Percentiles rank a stretch among this genome's conserved stretches.
Conservation (phyloP, 768 basidiomycete species). For the Agrocybe pediades region DNA sequence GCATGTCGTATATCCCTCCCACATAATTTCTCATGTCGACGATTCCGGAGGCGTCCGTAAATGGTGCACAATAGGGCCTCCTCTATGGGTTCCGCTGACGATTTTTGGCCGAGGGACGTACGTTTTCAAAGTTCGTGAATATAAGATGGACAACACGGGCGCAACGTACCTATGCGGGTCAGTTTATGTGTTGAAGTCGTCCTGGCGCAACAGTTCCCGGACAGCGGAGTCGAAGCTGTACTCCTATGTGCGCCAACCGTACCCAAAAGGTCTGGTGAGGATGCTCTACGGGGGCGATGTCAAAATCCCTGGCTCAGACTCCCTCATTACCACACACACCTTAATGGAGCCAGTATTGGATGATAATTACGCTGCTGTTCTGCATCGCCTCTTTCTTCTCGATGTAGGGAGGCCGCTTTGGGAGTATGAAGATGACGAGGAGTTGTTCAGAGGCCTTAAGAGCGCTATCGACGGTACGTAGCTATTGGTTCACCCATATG, state of each 20-base stretch:
- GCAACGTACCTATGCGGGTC: neutral
- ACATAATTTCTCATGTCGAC: neutral
- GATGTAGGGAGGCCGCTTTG: conserved; percentile 2
- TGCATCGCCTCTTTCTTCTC: neutral
- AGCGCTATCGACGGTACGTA: no score
- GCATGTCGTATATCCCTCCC: neutral
- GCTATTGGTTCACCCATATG: neutral
- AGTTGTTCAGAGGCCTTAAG: neutral
- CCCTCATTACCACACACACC: neutral
- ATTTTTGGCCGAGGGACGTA: neutral
- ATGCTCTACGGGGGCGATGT: conserved; percentile 1
- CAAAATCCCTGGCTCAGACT: neutral
- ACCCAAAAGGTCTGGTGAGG: neutral
- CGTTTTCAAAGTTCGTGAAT: neutral
- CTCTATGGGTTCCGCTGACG: neutral
- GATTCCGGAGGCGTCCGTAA: neutral
- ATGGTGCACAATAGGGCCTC: conserved; percentile 1
- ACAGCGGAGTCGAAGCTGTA: conserved; percentile 2
- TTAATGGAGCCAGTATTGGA: neutral
- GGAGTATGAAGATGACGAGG: neutral
- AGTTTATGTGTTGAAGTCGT: neutral
- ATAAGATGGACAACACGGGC: neutral
- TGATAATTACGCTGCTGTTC: neutral
- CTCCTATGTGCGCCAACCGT: neutral
- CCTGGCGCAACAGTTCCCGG: neutral